Evolutionary conservation across 805 yeast genomes (phyloP).

Genomic region (Candida endomychidarum): DNA sequence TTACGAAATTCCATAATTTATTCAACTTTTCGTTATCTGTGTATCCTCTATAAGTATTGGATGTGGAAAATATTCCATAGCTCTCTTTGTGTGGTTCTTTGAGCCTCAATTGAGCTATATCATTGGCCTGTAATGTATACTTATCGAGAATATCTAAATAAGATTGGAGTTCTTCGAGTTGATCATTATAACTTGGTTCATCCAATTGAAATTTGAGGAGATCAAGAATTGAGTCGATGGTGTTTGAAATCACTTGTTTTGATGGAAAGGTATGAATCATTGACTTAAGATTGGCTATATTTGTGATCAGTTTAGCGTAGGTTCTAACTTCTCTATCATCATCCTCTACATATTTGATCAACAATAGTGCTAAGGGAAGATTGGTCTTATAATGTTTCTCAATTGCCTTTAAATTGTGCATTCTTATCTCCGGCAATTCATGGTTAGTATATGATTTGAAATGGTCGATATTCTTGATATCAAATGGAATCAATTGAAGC

Average conservation of each 20-base stretch:
- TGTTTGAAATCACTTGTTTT: not conserved
- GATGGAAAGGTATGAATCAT: not conserved
- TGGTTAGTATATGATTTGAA: not conserved
- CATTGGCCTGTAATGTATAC: not conserved
- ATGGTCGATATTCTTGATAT: not conserved
- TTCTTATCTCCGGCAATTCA: slow-evolving; percentile 4
- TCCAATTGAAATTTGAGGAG: not conserved
- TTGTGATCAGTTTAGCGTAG: not conserved
- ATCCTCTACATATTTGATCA: slow-evolving; percentile 2
- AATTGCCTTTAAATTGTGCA: not conserved
- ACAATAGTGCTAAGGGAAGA: not conserved
- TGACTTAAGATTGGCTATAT: not conserved
- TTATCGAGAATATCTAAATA: not conserved
- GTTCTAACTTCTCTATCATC: slow-evolving; percentile 4
- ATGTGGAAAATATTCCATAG: not conserved
- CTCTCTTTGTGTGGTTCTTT: not conserved
- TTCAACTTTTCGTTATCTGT: not conserved
- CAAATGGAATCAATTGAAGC: not conserved
- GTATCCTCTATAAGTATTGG: not conserved
- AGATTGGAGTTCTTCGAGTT: not conserved
- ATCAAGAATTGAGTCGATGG: not conserved
- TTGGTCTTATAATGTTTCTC: not conserved
- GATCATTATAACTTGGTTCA: slow-evolving; percentile 4
- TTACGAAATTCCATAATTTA: not conserved
- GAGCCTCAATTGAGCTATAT: not conserved